Percentiles rank a stretch among this genome's conserved stretches.
Evolutionary conservation across 2,329 filamentous ascomycete genomes (phyloP).

Genomic region (Aspergillus bombycis): DNA sequence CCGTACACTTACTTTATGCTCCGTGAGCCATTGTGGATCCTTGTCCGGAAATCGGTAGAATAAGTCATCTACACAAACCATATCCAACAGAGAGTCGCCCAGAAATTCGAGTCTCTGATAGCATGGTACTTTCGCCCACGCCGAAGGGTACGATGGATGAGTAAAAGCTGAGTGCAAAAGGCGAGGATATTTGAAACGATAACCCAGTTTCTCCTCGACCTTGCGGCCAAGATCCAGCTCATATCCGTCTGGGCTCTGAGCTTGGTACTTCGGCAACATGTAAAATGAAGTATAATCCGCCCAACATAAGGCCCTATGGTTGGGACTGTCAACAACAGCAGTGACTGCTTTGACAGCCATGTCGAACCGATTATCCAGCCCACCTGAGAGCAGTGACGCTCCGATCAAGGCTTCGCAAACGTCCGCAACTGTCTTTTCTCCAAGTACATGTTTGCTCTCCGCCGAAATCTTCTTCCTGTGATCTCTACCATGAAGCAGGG

Average conservation of each 20-base stretch:
- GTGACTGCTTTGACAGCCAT: conserved; percentile 62
- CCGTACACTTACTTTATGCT: conserved; percentile 70
- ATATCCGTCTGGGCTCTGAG: conserved; percentile 61
- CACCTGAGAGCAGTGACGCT: conserved; percentile 68
- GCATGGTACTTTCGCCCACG: conserved; percentile 77
- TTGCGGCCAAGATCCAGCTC: conserved; percentile 70
- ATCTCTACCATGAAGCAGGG: conserved; percentile 72
- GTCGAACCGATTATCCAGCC: conserved; percentile 56
- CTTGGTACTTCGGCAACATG: conserved; percentile 71
- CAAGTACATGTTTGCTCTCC: conserved; percentile 64
- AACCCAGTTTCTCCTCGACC: conserved; percentile 63
- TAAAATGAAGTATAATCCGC: conserved; percentile 74
- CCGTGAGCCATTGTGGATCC: conserved; percentile 95
- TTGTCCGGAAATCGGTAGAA: conserved; percentile 75
- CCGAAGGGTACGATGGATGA: conserved; percentile 78
- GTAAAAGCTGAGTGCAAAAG: conserved; percentile 83
- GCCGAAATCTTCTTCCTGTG: conserved; percentile 51
- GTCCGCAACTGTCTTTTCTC: conserved; percentile 90
- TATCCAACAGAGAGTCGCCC: conserved; percentile 85
- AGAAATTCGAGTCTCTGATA: conserved; percentile 94
- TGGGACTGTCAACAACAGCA: conserved; percentile 65
- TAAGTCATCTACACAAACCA: conserved; percentile 80
- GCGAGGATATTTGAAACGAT: conserved; percentile 73
- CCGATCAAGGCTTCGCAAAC: conserved; percentile 94
- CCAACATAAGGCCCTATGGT: conserved; percentile 72